Conservation (phyloP, 257 asterid genomes). For the Cynanchum wilfordii region DNA sequence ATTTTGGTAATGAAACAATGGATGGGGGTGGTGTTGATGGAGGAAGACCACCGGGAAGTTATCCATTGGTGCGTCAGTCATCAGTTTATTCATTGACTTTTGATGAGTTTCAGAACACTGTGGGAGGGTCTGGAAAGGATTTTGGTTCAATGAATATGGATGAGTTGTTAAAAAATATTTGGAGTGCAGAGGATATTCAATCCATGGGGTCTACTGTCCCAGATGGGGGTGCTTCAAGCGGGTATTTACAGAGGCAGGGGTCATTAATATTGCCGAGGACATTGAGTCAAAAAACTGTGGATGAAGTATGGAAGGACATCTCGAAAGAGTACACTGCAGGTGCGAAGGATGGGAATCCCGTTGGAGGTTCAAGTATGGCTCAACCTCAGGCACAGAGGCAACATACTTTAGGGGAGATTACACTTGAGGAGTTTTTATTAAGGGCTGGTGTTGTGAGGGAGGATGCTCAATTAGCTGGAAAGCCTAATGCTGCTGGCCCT, state of each 20-base stretch:
- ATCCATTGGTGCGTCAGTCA: constrained; percentile 53
- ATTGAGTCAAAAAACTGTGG: constrained; percentile 89
- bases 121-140: constrained; percentile 66
- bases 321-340: constrained; percentile 42
- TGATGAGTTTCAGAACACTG: constrained; percentile 75
- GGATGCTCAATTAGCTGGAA: constrained; percentile 49
- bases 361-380: constrained; percentile 36
- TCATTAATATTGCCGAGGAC: constrained; percentile 87
- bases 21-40: constrained; percentile 42
- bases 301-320: constrained; percentile 88
- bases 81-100: constrained; percentile 85
- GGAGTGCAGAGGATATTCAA: constrained; percentile 94
- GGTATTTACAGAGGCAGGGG: constrained; percentile 76
- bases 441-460: constrained; percentile 89
- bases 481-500: constrained; percentile 30
- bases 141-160: constrained; percentile 99
- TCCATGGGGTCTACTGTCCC: constrained; percentile 36
- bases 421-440: constrained; percentile 82
- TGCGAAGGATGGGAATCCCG: constrained; percentile 31
- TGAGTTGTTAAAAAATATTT: constrained; percentile 81
- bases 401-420: constrained; percentile 72
- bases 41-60: constrained; percentile 36
- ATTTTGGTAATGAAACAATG: constrained; percentile 39
- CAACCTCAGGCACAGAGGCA: constrained; percentile 37
- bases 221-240: constrained; percentile 26